Conservation (phyloP, 2,329 filamentous ascomycete genomes). For the Diaporthe capsici region DNA sequence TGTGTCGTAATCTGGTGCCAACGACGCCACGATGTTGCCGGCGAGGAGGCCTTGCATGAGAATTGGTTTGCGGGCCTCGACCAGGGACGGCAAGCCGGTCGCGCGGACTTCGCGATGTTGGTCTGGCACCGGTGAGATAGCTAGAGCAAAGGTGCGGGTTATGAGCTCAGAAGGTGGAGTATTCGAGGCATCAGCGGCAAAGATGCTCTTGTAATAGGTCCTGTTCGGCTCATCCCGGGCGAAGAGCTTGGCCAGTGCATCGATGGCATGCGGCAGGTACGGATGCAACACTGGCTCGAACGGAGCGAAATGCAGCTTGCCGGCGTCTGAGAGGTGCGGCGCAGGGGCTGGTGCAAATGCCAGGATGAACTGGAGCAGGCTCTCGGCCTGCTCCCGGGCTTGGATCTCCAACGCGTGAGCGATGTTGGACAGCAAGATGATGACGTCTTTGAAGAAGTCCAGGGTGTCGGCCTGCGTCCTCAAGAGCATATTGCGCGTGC, state of each 20-base stretch:
- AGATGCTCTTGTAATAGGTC: constrained; percentile 85
- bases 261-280: constrained; percentile 91
- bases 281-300: constrained; percentile 87
- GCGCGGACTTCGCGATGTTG: constrained; percentile 68
- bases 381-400: constrained; percentile 87
- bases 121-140: constrained; percentile 88
- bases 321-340: constrained; percentile 66
- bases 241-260: constrained; percentile 90
- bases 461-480: constrained; percentile 86
- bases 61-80: constrained; percentile 88
- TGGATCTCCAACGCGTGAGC: constrained; percentile 85
- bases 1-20: constrained; percentile 75
- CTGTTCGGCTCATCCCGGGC: constrained; percentile 95
- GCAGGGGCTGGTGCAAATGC: constrained; percentile 87
- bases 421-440: constrained; percentile 91
- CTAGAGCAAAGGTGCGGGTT: constrained; percentile 88
- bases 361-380: constrained; percentile 88
- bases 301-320: constrained; percentile 78
- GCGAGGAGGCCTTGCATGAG: constrained; percentile 93
- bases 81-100: constrained; percentile 73
- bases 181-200: constrained; percentile 77
- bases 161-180: constrained; percentile 82
- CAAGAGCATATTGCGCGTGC: constrained; percentile 89
- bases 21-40: constrained; percentile 86
- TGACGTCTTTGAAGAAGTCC: constrained; percentile 97